Base-by-base conservation (phyloP, 352 stramenopile genomes). In the Phytophthora kernoviae region DNA sequence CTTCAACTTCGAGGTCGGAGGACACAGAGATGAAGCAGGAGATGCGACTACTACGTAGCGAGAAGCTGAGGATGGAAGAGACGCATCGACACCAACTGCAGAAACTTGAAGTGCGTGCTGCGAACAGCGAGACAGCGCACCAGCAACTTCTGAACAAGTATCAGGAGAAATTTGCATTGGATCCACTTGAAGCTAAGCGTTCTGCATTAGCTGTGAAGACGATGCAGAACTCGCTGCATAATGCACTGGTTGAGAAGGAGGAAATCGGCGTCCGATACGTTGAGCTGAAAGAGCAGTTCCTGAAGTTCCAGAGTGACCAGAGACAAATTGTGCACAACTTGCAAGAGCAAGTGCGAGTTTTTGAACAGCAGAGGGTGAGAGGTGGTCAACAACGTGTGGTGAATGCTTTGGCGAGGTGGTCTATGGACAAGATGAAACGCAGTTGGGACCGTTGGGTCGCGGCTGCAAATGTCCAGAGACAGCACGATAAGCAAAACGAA, bases 191-290 rank as follows among this genome's bases (percentile, higher is more conserved):
- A 36, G 44, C 68, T 2, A 81, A 88, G 41, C 68, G 81, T 17
- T 70, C 80, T 24, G 76, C 79, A 10, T 40, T 87, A 18, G 73
- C 83, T 0, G 73, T 83, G 7, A 65, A 78, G 18, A 80, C 70
- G 17, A 64, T 90, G 40, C 74, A 89, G 24, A 66, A 89, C 12
- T 68, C 83, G 21, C 70, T 94, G 20, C 76, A 91, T 7, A 68
- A 75, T 14, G 68, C 75, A 1, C 47, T 88, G 26, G 52, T 77
- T 14, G 81, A 91, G 42, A 90, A 93, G 45, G 81, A 91, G n/a
- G 78, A 87, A 54, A 59, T 94, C 11, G 61, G 54, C 3, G 55
- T 81, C 14, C 56, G 75, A 8, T 79, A 81, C 46, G 61, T 50
- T 0, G 58, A 71, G 33, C 67, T 90, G 1, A 70, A 75, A 24